Evolutionary conservation across 73 alveolate species (phyloP).

Genomic region (Tetrahymena malaccensis): DNA sequence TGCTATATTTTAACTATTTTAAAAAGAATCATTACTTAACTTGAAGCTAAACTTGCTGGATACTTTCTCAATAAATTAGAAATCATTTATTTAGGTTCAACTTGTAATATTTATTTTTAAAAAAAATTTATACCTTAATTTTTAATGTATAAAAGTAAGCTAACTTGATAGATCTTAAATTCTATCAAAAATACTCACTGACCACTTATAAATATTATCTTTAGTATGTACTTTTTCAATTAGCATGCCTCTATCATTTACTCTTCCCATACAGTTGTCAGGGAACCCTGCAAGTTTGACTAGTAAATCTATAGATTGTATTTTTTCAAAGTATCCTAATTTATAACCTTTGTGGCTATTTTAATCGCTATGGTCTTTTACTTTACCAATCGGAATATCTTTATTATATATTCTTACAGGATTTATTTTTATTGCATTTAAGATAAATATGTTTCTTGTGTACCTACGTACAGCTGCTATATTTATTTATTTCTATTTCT

Average conservation of each 20-base stretch:
- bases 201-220: background rate
- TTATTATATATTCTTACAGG: background rate
- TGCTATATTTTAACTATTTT: too few relatives aligned
- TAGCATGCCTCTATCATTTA: background rate
- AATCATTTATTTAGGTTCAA: background rate
- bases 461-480: background rate
- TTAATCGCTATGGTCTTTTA: background rate
- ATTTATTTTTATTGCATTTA: background rate
- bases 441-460: background rate
- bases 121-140: background rate
- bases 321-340: background rate
- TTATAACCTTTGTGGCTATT: background rate
- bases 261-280: background rate
- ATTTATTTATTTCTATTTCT: background rate
- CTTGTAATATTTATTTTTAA: background rate
- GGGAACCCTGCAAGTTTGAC: background rate
- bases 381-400: background rate
- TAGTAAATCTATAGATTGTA: background rate
- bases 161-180: background rate
- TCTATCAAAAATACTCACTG: background rate
- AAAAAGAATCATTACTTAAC: background rate
- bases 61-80: background rate
- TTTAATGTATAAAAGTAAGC: background rate
- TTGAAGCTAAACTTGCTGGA: background rate
- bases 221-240: background rate